Base-by-base conservation (phyloP, 2,329 filamentous ascomycete genomes). In the Fusarium nygamai region DNA sequence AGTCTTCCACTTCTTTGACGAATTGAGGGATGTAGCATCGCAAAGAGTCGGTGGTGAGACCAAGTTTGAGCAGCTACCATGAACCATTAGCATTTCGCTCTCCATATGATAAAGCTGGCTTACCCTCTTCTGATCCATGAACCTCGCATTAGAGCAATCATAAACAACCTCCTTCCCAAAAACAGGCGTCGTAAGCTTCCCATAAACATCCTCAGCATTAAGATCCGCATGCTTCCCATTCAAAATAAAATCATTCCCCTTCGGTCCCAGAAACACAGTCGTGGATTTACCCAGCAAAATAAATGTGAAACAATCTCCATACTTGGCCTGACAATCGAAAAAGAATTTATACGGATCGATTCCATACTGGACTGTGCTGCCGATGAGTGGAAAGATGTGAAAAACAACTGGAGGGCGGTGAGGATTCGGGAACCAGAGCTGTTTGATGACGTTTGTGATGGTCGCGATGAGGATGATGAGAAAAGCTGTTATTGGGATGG, bases 61-160 rank as follows among this genome's bases (percentile, higher is more conserved):
- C 92, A 75, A 92, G 90, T 82, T 95, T 95, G 88, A 95, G 93
- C 78, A 95, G 94, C 92, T 89, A 63, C 1, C 10, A 43, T 34
- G 31, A 54, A 51, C 9, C 8, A 50, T 61, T 7, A 62, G 50
- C 14, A 56, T 12, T 1, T 2, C 19, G 4, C 12, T 8, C 3
- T 6, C 13, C 14, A 4, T 4, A 14, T 17, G 17, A 0, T 4
- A 33, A 33, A 4, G 13, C 33, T 34, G 13, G 13, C 84, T 66
- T 83, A 94, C 93, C 89, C 95, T 95, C 86, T 97, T 97, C 86
- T 97, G 94, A 84, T 97, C 94, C 94, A 97, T 96, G 76, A 97
- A 89, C 83, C 96, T 96, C 51, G 93, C 88, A 82, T 96, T 97
- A 17, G 94, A 93, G 83, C 94, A 96, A 81, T 97, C 94, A 81